Evolutionary conservation across 768 basidiomycete genomes (phyloP).

Genomic region (Mycena haematopus): DNA sequence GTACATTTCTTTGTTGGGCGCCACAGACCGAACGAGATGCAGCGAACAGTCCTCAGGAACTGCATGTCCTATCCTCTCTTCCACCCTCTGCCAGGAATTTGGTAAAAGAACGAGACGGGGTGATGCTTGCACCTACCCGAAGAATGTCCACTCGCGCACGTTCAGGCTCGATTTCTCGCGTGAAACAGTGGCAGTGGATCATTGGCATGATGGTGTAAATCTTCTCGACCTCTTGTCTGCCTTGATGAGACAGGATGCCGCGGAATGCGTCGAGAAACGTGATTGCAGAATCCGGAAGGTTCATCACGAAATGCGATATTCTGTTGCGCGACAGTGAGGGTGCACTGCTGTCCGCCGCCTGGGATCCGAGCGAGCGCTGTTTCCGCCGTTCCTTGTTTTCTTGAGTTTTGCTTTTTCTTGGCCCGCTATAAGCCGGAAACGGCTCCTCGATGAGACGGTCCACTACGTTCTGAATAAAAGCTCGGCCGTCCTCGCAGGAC

Average conservation of each 20-base stretch:
- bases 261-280: slow-evolving; percentile 89
- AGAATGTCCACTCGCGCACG: slow-evolving; percentile 80
- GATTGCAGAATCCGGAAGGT: slow-evolving; percentile 92
- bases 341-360: slow-evolving; percentile 11
- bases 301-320: slow-evolving; percentile 96
- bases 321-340: slow-evolving; percentile 50
- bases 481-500: slow-evolving; percentile 84
- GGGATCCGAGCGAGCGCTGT: slow-evolving; percentile 33
- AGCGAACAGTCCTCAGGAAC: slow-evolving; percentile 59
- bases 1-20: slow-evolving; percentile 98
- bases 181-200: slow-evolving; percentile 97
- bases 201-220: slow-evolving; percentile 78
- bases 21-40: slow-evolving; percentile 89
- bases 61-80: slow-evolving; percentile 62
- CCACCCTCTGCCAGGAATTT: slow-evolving; percentile 64
- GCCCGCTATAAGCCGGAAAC: slow-evolving; percentile 63
- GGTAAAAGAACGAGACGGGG: slow-evolving; percentile 24
- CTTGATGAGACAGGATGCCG: slow-evolving; percentile 61
- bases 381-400: slow-evolving; percentile 48
- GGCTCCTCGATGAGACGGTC: slow-evolving; percentile 64
- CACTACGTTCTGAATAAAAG: slow-evolving; percentile 76
- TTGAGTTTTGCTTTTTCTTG: slow-evolving; percentile 54
- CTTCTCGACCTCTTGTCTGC: slow-evolving; percentile 45
- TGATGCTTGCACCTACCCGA: slow-evolving; percentile 57
- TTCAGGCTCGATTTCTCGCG: slow-evolving; percentile 75